A percentile compares a stretch with the other conserved stretches of the same genome.
These are phyloP conservation scores for Nakazawaea siamensis DNA, from an alignment of 805 yeast genomes.

Conservation along the genomic window DNA sequence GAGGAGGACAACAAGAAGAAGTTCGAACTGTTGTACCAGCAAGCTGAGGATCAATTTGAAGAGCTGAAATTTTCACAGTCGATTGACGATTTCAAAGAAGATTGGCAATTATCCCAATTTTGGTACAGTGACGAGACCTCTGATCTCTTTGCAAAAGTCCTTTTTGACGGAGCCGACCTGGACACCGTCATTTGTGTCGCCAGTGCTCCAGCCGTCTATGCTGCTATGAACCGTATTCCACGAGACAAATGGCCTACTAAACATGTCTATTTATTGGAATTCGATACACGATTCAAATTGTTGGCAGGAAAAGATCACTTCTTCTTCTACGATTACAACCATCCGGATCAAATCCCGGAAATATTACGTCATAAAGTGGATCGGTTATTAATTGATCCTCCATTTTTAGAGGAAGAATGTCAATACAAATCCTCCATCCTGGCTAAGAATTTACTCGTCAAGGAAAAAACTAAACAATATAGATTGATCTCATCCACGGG, in stretches of 20 bases:
- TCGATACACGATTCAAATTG: slow-evolving; percentile 65
- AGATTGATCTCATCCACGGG: slow-evolving; percentile 78
- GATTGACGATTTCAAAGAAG: slow-evolving; percentile 77
- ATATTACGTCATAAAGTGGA: slow-evolving; percentile 55
- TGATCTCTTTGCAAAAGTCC: slow-evolving; percentile 53
- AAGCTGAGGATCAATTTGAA: slow-evolving; percentile 50
- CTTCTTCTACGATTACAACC: slow-evolving; percentile 66
- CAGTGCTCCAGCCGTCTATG: slow-evolving; percentile 89
- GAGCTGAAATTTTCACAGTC: slow-evolving; percentile 11
- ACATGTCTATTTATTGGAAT: slow-evolving; percentile 70
- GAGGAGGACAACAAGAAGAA: slow-evolving; percentile 48
- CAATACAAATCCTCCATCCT: slow-evolving; percentile 63
- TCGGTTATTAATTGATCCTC: slow-evolving; percentile 78
- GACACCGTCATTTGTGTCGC: slow-evolving; percentile 67
- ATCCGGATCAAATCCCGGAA: slow-evolving; percentile 55
- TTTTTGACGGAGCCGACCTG: slow-evolving; percentile 69
- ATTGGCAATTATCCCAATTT: slow-evolving; percentile 92
- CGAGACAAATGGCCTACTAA: slow-evolving; percentile 48
- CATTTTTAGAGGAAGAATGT: slow-evolving; percentile 75
- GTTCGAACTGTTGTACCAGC: slow-evolving; percentile 43
- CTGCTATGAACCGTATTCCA: slow-evolving; percentile 58
- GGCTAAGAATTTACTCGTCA: slow-evolving; percentile 47
- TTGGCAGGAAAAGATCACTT: slow-evolving; percentile 64
- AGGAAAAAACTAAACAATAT: slow-evolving; percentile 30
- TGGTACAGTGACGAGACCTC: slow-evolving; percentile 83